Base-by-base conservation (phyloP, 345 rosid species). In the Psidium guajava region DNA sequence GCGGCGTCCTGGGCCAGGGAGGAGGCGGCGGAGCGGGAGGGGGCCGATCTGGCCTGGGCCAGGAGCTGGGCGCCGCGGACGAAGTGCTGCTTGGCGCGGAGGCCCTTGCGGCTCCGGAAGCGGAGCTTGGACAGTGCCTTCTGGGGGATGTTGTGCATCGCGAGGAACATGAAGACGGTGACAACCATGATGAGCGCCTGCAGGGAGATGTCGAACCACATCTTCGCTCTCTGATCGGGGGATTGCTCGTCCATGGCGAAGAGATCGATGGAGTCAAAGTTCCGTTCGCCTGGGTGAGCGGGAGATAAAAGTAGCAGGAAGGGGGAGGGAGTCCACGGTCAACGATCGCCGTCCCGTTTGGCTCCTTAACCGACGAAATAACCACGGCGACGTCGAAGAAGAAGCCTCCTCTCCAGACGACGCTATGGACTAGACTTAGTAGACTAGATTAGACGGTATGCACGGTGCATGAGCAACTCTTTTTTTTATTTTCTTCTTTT, bases 61-160 rank as follows among this genome's bases (percentile, higher is more conserved):
- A 93, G 86, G 80, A 91, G 90, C 93, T 93, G 96, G 36, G 96
- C 96, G 82, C 95, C 96, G 73, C 81, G 75, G 86, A 94, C 93
- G 91, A 94, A 94, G 87, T 91, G 95, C 64, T 91, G 93, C 90
- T 93, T 94, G 82, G 96, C 91, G 58, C 90, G 91, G 80, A 89
- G 47, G n/a, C 56, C 82, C 82, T 88, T 84, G 50, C 90, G 91
- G 87, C 83, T 85, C 18, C 91, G 91, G 86, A 87, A 86, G 42
- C 95, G 96, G 83, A 91, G 85, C 85, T 89, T 91, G 88, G 86
- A 74, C 75, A 93, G 57, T 83, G 88, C 54, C 56, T 90, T 91
- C 82, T 92, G 84, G n/a, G 99, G 96, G 87, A 92, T 83, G 73
- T 93, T 88, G 87, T 94, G 93, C 86, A 94, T 86, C 61, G 87